A percentile compares a stretch with the other conserved stretches of the same genome.
Evolutionary conservation across 139 green algal genomes (phyloP).

Genomic region (Chlorella ohadii): DNA sequence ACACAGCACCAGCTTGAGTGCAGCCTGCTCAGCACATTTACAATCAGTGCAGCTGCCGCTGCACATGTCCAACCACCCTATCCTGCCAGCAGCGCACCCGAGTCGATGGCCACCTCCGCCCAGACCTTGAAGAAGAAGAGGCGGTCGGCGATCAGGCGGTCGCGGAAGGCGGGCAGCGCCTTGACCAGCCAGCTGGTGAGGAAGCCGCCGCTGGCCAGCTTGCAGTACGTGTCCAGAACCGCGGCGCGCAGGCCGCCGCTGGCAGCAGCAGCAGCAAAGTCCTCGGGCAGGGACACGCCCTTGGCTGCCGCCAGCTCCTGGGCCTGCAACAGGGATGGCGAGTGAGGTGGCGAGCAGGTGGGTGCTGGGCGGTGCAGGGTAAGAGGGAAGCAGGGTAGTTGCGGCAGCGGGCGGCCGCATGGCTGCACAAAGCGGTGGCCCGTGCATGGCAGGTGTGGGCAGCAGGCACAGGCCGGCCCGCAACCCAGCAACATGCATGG

Average conservation of each 20-base stretch:
- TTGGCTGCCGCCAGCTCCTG: constrained; percentile 61
- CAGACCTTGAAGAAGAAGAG: constrained; percentile 92
- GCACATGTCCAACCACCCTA: no score
- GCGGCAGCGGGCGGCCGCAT: no score
- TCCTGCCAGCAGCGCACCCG: constrained; percentile 54
- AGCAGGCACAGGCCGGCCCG: no score
- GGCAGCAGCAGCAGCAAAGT: constrained; percentile 58
- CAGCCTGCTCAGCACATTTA: background rate
- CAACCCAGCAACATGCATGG: no score
- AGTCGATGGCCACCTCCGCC: constrained; percentile 92
- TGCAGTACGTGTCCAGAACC: constrained; percentile 49
- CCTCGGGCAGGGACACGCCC: constrained; percentile 60
- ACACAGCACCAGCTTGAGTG: background rate
- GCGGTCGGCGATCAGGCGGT: constrained; percentile 86
- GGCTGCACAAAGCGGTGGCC: no score
- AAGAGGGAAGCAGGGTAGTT: no score
- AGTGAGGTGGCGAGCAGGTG: no score
- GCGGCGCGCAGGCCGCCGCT: constrained; percentile 47
- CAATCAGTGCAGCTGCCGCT: no score
- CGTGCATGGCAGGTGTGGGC: no score
- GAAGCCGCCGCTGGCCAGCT: constrained; percentile 39
- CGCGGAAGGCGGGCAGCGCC: constrained; percentile 72
- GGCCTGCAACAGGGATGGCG: constrained; percentile 33
- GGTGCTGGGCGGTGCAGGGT: no score
- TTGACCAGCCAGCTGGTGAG: constrained; percentile 65